Base-by-base conservation (phyloP, 164 flowering plant genomes). In the Magnolia sinica region DNA sequence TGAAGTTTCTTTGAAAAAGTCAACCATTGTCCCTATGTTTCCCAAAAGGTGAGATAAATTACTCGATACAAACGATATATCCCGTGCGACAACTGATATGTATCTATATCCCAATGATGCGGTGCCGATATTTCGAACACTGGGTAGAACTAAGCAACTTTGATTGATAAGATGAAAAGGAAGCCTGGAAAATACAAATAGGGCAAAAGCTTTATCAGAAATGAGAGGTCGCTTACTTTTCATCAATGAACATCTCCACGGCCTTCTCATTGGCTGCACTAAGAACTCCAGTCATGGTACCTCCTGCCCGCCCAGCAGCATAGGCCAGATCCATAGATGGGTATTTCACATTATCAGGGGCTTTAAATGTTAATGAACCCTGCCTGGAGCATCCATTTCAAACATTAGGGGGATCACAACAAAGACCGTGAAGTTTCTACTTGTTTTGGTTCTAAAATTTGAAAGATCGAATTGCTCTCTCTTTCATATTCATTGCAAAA, bases 201-300 rank as follows among this genome's bases (percentile, higher is more conserved):
- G 61, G 61, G 19, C 16, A 55, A 11, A 14, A 55, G 61, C 3
- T 55, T 16, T 16, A 55, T 55, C 8, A 0, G 61, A 11, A 37
- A 55, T 13, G 61, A 55, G 61, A 65, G 51, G 10, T 22, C 8
- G 82, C 93, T 10, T 87, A 92, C 99, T 89, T 87, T 81, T 96
- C 99, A 82, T 90, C 87, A 52, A 96, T 89, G 79, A 96, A 96
- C 95, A 96, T 82, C 80, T 94, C 98, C 31, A 96, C 99, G 7
- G 97, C 99, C 85, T 94, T 96, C 88, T 96, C 98, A 78, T 96
- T 96, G 65, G 99, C 99, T 59, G 98, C 99, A 83, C 99, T 96
- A 70, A 96, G 97, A 83, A 96, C 99, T 75, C 98, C 98, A 14
- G 99, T 96, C 99, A 96, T 96, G 64, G 99, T 96, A 75, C 99